Conservation (phyloP, 2,329 filamentous ascomycete species). For the Zasmidium citrigriseum region DNA sequence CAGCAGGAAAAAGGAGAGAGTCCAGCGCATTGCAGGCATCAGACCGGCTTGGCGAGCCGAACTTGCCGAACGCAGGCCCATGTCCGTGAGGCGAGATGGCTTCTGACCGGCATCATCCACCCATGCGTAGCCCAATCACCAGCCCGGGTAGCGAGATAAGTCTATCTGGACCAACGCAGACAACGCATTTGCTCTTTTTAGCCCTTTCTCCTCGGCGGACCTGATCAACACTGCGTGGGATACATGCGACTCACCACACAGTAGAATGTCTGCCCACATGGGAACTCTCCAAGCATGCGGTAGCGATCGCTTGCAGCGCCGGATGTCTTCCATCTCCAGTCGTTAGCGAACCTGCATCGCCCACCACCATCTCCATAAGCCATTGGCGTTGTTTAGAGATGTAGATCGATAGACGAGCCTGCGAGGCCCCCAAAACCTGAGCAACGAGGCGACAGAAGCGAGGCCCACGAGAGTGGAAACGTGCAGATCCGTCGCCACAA, state of each 20-base stretch:
- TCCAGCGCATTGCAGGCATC: neutral
- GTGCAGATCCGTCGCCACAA: neutral
- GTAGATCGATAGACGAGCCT: neutral
- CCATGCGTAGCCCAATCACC: neutral
- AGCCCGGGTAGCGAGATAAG: neutral
- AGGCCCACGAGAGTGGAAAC: neutral
- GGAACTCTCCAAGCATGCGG: neutral
- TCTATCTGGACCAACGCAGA: neutral
- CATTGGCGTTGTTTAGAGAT: neutral
- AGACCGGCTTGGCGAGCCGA: neutral
- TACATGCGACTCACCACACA: neutral
- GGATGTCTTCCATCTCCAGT: neutral
- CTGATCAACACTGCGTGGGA: neutral
- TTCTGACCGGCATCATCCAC: neutral
- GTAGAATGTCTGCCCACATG: neutral
- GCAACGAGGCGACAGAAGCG: neutral
- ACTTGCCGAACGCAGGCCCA: neutral
- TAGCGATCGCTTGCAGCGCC: neutral
- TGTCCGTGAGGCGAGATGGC: neutral
- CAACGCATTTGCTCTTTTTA: neutral
- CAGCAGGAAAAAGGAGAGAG: neutral
- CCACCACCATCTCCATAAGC: neutral
- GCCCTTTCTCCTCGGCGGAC: neutral
- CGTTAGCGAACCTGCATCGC: slow-evolving; percentile 2
- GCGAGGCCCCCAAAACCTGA: neutral